These are phyloP conservation scores for Yamadazyma trypodendri DNA, from an alignment of 1,139 yeast genomes.

Conservation along the genomic window DNA sequence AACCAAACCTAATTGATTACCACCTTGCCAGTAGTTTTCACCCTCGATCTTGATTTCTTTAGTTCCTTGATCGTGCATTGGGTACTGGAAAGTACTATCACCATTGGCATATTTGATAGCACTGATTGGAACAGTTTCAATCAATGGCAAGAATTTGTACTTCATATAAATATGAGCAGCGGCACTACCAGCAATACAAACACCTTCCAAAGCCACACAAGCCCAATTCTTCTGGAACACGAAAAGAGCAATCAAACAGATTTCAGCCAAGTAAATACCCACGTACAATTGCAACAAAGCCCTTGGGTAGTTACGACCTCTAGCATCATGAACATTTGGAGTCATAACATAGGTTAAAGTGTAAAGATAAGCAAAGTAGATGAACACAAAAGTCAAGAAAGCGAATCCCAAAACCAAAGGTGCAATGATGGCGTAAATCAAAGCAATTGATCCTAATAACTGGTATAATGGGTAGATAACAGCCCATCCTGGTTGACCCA, in stretches of 20 bases:
- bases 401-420: constrained; percentile 50
- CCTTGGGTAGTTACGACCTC: constrained; percentile 66
- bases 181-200: constrained; percentile 51
- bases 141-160: constrained; percentile 56
- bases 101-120: constrained; percentile 64
- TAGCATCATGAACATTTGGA: constrained; percentile 52
- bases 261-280: constrained; percentile 65
- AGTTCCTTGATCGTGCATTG: constrained; percentile 62
- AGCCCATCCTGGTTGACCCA: constrained; percentile 45
- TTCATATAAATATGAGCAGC: constrained; percentile 56
- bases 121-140: constrained; percentile 72
- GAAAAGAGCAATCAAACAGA: constrained; percentile 64
- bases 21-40: constrained; percentile 48
- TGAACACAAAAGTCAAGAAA: constrained; percentile 40
- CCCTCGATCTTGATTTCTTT: constrained; percentile 58
- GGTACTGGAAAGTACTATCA: constrained; percentile 46
- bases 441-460: constrained; percentile 38
- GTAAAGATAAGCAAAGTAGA: constrained; percentile 63
- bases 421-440: constrained; percentile 42
- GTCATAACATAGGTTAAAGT: constrained; percentile 55
- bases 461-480: constrained; percentile 40
- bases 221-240: constrained; percentile 75
- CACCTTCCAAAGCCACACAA: constrained; percentile 62
- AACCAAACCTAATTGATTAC: constrained; percentile 38
- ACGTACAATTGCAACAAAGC: constrained; percentile 66